Evolutionary conservation across 2,329 filamentous ascomycete species (phyloP).

Genomic region (Cryphonectria naterciae): DNA sequence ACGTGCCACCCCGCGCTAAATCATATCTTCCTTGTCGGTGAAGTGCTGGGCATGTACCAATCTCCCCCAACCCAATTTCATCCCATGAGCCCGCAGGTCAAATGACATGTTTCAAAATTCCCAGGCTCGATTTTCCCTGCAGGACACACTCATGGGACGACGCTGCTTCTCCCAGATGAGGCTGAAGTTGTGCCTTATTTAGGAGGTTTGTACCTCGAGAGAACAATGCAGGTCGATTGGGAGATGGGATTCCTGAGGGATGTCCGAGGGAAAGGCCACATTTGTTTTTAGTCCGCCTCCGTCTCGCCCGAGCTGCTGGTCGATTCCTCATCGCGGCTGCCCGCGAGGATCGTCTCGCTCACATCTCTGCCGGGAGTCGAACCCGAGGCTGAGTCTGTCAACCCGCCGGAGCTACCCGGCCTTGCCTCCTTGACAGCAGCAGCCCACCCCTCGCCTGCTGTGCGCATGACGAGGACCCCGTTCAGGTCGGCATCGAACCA

Average conservation of each 20-base stretch:
- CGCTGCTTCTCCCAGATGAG: not conserved
- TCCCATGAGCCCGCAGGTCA: not conserved
- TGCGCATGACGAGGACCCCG: slow-evolving; percentile 58
- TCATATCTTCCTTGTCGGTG: not conserved
- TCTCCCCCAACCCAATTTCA: not conserved
- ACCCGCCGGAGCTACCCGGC: slow-evolving; percentile 6
- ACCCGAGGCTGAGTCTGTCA: not conserved
- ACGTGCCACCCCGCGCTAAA: not conserved
- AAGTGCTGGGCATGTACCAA: not conserved
- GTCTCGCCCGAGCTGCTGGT: slow-evolving; percentile 3
- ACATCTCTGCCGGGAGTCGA: not conserved
- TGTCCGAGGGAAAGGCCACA: not conserved
- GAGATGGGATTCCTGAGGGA: not conserved
- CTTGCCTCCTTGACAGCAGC: slow-evolving; percentile 24
- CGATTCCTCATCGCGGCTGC: slow-evolving; percentile 10
- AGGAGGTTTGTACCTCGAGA: not conserved
- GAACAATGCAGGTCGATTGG: not conserved
- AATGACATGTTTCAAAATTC: not conserved
- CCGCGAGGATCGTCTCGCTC: slow-evolving; percentile 10
- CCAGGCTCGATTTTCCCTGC: not conserved
- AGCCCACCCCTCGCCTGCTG: slow-evolving; percentile 46
- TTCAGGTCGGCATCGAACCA: slow-evolving; percentile 69
- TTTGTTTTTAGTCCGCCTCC: slow-evolving; percentile 3
- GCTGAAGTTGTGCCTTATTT: not conserved
- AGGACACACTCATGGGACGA: not conserved